Conservation (phyloP, 768 basidiomycete species). For the Suillus subalutaceus region DNA sequence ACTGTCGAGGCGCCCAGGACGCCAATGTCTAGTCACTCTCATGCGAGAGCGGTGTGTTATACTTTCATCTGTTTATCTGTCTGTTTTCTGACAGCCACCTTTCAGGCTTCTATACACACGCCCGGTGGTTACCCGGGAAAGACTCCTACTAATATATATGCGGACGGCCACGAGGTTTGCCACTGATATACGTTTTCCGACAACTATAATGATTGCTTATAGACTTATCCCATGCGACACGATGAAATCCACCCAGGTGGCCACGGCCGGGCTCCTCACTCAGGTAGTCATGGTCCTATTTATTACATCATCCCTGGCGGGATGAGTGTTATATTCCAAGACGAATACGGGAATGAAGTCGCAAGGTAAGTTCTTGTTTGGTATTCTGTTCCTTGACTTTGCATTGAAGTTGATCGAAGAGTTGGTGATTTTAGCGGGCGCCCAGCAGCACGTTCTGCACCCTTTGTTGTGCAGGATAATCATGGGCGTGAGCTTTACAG, state of each 20-base stretch:
- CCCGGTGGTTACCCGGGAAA: conserved; percentile 15
- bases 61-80: neutral
- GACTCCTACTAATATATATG: conserved; percentile 35
- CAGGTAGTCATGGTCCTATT: conserved; percentile 36
- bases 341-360: conserved; percentile 64
- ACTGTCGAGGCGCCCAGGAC: conserved; percentile 32
- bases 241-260: conserved; percentile 26
- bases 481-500: conserved; percentile 60
- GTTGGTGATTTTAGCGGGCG: conserved; percentile 53
- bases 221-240: conserved; percentile 30
- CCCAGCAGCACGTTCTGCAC: conserved; percentile 35
- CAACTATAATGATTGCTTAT: neutral
- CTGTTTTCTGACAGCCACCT: conserved; percentile 19
- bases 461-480: conserved; percentile 62
- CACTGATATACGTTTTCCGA: conserved; percentile 12
- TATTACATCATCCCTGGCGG: conserved; percentile 70
- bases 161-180: conserved; percentile 22
- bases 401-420: conserved; percentile 31
- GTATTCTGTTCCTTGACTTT: neutral
- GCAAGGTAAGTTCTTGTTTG: conserved; percentile 46
- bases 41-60: conserved; percentile 29
- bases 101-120: conserved; percentile 18
- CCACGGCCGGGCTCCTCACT: conserved; percentile 20
- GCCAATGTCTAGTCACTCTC: conserved; percentile 24
- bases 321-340: conserved; percentile 67